phyloP scores from a whole-genome alignment of 345 rosid genomes.

The Cardamine resedifolia region DNA sequence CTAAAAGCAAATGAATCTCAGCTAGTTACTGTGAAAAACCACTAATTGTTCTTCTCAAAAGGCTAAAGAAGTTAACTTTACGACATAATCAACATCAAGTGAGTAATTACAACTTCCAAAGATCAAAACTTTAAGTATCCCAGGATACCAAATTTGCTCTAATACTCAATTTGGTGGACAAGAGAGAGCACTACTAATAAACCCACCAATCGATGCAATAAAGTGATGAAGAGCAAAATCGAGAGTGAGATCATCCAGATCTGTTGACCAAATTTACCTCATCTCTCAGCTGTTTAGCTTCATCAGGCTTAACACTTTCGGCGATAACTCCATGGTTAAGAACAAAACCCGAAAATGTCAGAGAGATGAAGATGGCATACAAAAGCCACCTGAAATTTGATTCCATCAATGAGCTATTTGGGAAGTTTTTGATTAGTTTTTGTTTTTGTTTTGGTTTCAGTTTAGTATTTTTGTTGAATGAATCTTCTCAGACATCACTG shows the following conservation, averaged over 20 bases:
- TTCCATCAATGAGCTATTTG: constrained; percentile 19
- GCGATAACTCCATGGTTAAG: constrained; percentile 43
- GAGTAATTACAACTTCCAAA: constrained; percentile 14
- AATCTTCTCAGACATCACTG: constrained; percentile 21
- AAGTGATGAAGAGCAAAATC: background rate
- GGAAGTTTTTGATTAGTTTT: background rate
- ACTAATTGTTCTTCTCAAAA: background rate
- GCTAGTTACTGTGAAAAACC: background rate
- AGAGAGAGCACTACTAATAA: background rate
- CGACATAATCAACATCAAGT: background rate
- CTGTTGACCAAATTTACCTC: constrained; percentile 53
- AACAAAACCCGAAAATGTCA: constrained; percentile 26
- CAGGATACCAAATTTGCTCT: background rate
- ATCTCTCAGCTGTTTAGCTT: constrained; percentile 83
- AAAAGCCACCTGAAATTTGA: constrained; percentile 33
- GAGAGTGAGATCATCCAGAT: background rate
- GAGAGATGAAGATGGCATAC: constrained; percentile 34
- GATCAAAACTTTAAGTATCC: constrained; percentile 4
- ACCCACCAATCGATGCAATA: background rate
- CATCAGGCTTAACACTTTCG: constrained; percentile 66
- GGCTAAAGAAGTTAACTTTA: constrained; percentile 4
- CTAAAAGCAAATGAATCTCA: constrained; percentile 5
- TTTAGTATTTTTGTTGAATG: background rate
- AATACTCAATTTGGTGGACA: background rate
- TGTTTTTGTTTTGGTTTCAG: background rate